A percentile compares a stretch with the other conserved stretches of the same genome.
These are phyloP conservation scores for Phytophthora lateralis DNA, from an alignment of 352 stramenopile genomes.

Conservation along the genomic window DNA sequence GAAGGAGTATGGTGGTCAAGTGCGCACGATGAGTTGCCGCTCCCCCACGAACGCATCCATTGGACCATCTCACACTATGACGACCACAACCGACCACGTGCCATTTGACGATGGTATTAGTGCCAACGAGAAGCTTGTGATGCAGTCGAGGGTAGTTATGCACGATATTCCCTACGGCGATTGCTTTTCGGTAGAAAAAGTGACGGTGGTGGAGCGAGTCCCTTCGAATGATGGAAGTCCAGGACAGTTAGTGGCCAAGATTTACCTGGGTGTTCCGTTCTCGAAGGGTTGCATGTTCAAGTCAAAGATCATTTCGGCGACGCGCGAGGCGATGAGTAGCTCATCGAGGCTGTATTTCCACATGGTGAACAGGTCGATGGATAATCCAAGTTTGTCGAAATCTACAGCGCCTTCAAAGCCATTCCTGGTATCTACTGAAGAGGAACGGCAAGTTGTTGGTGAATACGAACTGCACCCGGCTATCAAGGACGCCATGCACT, in stretches of 20 bases:
- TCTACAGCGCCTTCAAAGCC: constrained; percentile 39
- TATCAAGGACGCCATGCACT: constrained; percentile 58
- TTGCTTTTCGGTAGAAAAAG: constrained; percentile 82
- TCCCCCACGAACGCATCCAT: constrained; percentile 85
- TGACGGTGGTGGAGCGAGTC: constrained; percentile 59
- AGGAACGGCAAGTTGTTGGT: constrained; percentile 70
- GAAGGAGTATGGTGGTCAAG: constrained; percentile 70
- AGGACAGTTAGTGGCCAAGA: constrained; percentile 54
- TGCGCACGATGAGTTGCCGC: constrained; percentile 67
- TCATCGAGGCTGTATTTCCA: constrained; percentile 68
- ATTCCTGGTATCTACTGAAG: constrained; percentile 72
- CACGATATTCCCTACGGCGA: constrained; percentile 90
- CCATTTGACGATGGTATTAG: constrained; percentile 45
- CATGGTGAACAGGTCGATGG: constrained; percentile 59
- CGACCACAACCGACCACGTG: constrained; percentile 76
- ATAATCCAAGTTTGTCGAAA: constrained; percentile 14
- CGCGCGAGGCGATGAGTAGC: constrained; percentile 57
- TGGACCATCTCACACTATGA: constrained; percentile 84
- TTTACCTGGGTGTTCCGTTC: constrained; percentile 83
- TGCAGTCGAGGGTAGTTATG: constrained; percentile 69
- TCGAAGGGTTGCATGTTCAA: constrained; percentile 92
- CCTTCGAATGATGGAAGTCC: constrained; percentile 40
- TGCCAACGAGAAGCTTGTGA: constrained; percentile 55
- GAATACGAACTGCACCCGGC: constrained; percentile 65
- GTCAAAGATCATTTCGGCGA: constrained; percentile 89